phyloP scores from a whole-genome alignment of 75 land plant species.

The Cunninghamia lanceolata region DNA sequence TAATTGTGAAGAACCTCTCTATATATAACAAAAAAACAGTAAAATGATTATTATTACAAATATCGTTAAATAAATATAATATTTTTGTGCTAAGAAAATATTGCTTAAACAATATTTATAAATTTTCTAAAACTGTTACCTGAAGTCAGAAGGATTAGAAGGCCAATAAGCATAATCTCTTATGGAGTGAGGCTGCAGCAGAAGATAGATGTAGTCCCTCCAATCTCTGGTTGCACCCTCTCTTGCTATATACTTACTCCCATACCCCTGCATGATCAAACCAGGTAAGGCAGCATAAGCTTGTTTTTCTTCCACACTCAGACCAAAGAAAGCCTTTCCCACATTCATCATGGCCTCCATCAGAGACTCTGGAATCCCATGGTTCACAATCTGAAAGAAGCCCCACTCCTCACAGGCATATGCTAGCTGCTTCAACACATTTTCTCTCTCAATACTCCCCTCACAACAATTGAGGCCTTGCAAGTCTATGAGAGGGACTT shows the following conservation, averaged over 20 bases:
- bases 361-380: constrained; percentile 1
- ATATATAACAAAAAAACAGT: background rate
- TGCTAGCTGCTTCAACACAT: too few species aligned
- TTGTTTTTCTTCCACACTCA: background rate
- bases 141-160: background rate
- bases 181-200: background rate
- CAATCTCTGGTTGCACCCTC: background rate
- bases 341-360: background rate
- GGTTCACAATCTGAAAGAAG: constrained; percentile 22
- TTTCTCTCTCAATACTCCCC: too few species aligned
- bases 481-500: too few species aligned
- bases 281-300: background rate
- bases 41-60: background rate
- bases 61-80: background rate
- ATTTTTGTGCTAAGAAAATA: too few species aligned
- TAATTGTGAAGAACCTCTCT: constrained; percentile 1
- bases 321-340: background rate
- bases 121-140: background rate
- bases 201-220: background rate
- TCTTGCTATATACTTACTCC: background rate
- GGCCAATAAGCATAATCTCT: background rate
- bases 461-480: too few species aligned
- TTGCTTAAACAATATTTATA: background rate
- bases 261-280: background rate
- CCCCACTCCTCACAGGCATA: constrained; percentile 32